Conservation (phyloP, 305 asterid species). For the Lippia alba region DNA sequence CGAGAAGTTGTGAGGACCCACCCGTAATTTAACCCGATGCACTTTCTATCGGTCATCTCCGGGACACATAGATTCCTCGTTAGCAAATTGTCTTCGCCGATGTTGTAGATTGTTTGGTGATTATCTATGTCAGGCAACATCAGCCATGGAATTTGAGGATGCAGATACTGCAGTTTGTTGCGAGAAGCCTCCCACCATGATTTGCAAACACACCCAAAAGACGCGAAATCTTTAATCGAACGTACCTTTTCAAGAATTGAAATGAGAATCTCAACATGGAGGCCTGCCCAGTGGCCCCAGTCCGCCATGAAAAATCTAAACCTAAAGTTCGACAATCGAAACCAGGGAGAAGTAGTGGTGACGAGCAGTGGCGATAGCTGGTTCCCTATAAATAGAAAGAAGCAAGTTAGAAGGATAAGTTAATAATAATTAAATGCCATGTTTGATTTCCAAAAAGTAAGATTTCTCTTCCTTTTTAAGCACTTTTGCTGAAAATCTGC, state of each 20-base stretch:
- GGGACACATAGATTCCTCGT: not conserved
- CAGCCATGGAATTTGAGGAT: not conserved
- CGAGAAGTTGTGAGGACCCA: not conserved
- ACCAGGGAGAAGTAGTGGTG: too few species aligned
- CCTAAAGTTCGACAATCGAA: too few species aligned
- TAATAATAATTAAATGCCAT: not conserved
- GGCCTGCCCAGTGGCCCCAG: not conserved
- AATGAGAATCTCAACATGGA: not conserved
- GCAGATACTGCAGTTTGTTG: not conserved
- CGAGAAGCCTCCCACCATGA: not conserved
- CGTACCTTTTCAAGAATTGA: not conserved
- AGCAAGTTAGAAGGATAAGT: too few species aligned
- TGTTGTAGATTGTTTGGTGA: not conserved
- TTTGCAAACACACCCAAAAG: not conserved
- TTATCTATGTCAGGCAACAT: not conserved
- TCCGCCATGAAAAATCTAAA: not conserved
- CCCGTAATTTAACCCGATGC: not conserved
- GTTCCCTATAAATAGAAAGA: too few species aligned
- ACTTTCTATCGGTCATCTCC: not conserved
- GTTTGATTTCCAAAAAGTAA: slow-evolving; percentile 1
- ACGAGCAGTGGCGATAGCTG: too few species aligned
- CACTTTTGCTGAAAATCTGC: slow-evolving; percentile 20
- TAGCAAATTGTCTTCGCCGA: not conserved
- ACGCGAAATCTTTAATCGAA: not conserved
- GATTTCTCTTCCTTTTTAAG: not conserved